Evolutionary conservation across 345 rosid species (phyloP), one percentile per base, ranked within the genome.

Genomic region (Eucalyptus marginata): DNA sequence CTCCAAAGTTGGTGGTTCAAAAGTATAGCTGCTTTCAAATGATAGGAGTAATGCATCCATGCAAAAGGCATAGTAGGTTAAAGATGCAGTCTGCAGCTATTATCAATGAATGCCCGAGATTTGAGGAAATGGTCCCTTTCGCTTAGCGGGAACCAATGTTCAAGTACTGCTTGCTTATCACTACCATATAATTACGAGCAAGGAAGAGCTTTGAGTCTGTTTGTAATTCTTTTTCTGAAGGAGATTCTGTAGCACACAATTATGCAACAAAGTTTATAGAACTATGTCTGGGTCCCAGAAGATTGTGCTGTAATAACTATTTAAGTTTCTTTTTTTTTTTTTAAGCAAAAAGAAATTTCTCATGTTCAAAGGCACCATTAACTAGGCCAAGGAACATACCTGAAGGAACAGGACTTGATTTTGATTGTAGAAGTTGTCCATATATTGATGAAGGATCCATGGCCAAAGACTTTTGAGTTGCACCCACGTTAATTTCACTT

Each of bases 401-500:
- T 85, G 95, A 92, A 89, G 93, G 91, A 89, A 91, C 90, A 88
- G 91, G 86, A 89, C 95, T 94, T 79, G 95, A 92, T 91, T 94
- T 95, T 62, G 96, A 92, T 79, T 93, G 94, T 86, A 95, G 87
- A 90, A 94, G 93, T 89, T 92, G 96, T 84, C 96, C 95, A 90
- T 93, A 94, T 43, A 94, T 92, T 25, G 97, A 94, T 68, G 96
- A 90, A 86, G 94, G 92, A 92, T 95, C 96, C 92, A 88, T 83
- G 10, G 93, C 90, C 87, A 94, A 40, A 90, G 91, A 90, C 89
- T 92, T 94, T 81, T 93, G 94, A 54, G 92, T 88, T 87, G 91
- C 90, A 83, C 91, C 92, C 90, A 92, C 36, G 90, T 93, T 95
- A 87, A 90, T 93, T 89, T 95, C 95, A 76, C 86, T 86, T 91